A percentile compares a stretch with the other conserved stretches of the same genome.
Evolutionary conservation across 805 yeast genomes (phyloP).

Genomic region (Spathaspora hagerdaliae): DNA sequence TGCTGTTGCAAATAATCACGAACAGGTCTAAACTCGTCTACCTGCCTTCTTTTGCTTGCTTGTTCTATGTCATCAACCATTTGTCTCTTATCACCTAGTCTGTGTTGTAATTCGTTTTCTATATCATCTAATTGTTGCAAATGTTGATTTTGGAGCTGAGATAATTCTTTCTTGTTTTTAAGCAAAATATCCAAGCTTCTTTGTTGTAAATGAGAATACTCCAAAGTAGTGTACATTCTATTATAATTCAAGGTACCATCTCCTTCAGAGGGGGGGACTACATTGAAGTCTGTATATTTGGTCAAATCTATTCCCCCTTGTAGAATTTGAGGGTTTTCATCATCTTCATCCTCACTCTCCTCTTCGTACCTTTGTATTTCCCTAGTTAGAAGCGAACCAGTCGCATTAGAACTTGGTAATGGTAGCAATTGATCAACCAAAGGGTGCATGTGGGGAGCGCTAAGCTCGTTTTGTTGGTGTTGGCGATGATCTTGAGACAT

Average conservation of each 20-base stretch:
- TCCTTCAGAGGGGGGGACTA: not conserved
- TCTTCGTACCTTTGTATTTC: constrained; percentile 25
- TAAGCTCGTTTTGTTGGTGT: not conserved
- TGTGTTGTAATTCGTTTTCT: constrained; percentile 15
- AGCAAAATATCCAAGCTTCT: constrained; percentile 34
- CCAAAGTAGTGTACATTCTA: constrained; percentile 32
- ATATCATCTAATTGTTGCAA: constrained; percentile 19
- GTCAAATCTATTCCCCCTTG: constrained; percentile 30
- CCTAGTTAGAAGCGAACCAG: constrained; percentile 4
- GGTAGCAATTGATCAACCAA: constrained; percentile 17
- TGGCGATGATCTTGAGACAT: constrained; percentile 1
- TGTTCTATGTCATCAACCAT: constrained; percentile 40
- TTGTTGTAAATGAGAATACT: constrained; percentile 37
- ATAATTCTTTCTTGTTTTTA: constrained; percentile 36
- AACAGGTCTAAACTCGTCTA: constrained; percentile 38
- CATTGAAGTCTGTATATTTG: constrained; percentile 24
- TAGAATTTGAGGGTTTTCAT: constrained; percentile 9
- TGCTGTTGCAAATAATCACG: constrained; percentile 42
- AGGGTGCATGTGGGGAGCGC: constrained; percentile 15
- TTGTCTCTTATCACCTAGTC: constrained; percentile 34
- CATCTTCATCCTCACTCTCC: constrained; percentile 18
- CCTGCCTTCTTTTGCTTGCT: constrained; percentile 41
- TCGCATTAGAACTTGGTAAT: constrained; percentile 3
- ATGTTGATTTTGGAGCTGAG: constrained; percentile 29
- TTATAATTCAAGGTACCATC: constrained; percentile 1